These are phyloP conservation scores for Leccinum pellstonianum DNA, from an alignment of 768 basidiomycete species.

Conservation along the genomic window DNA sequence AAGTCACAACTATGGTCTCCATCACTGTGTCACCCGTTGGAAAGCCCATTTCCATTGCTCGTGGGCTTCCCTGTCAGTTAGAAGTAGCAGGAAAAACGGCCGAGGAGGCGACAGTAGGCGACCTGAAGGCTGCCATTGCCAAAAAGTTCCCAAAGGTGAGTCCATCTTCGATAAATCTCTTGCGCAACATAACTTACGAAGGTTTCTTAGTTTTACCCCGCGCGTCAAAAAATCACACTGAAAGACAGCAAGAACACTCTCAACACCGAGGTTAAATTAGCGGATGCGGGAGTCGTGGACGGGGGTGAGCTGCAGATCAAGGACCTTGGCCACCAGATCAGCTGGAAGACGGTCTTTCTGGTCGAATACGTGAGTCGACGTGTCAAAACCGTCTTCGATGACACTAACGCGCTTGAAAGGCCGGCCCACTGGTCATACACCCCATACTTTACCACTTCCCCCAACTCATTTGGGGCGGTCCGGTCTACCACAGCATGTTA, in stretches of 20 bases:
- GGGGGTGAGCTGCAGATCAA: constrained; percentile 75
- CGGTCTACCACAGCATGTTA: constrained; percentile 70
- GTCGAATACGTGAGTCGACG: constrained; percentile 83
- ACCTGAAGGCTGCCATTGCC: constrained; percentile 67
- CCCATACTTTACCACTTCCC: constrained; percentile 79
- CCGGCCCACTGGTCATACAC: constrained; percentile 87
- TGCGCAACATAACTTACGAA: constrained; percentile 2
- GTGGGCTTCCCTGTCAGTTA: constrained; percentile 50
- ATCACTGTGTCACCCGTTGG: constrained; percentile 54
- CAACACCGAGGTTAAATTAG: constrained; percentile 60
- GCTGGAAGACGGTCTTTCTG: constrained; percentile 87
- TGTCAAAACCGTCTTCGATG: neutral
- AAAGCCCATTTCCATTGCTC: constrained; percentile 46
- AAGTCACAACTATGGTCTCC: constrained; percentile 42
- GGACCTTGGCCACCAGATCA: constrained; percentile 88
- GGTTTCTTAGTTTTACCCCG: constrained; percentile 55
- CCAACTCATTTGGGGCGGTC: constrained; percentile 62
- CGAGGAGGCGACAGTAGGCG: constrained; percentile 55
- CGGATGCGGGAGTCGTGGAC: constrained; percentile 53
- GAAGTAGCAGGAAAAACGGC: constrained; percentile 44
- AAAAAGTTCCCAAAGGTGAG: constrained; percentile 51
- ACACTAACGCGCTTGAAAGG: constrained; percentile 40
- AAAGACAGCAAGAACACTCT: constrained; percentile 62
- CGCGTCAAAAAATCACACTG: constrained; percentile 72
- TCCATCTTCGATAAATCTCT: neutral